Percentiles rank a stretch among this genome's conserved stretches.
These are phyloP conservation scores for Microdochium bolleyi DNA, from an alignment of 2,329 filamentous ascomycete species.

Conservation along the genomic window DNA sequence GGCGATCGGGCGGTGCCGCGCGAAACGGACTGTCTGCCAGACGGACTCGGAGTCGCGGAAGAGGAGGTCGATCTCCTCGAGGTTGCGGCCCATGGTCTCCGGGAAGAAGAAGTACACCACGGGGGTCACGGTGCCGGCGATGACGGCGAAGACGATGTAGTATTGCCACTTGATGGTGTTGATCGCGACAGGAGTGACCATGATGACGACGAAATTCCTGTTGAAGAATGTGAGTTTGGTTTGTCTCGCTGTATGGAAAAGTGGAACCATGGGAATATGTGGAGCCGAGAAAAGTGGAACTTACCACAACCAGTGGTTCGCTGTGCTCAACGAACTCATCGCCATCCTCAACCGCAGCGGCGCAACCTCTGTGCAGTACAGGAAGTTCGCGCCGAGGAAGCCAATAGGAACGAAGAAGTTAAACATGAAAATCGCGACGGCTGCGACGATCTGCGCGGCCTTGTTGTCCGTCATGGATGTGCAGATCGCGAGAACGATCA, in stretches of 20 bases:
- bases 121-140: conserved; percentile 34
- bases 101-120: conserved; percentile 36
- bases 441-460: conserved; percentile 41
- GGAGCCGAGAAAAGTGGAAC: conserved; percentile 1
- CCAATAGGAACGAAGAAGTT: conserved; percentile 53
- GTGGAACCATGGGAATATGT: too few species aligned
- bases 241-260: too few species aligned
- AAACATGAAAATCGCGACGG: conserved; percentile 50
- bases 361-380: conserved; percentile 51
- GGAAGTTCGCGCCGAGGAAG: conserved; percentile 50
- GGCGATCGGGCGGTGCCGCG: conserved; percentile 22
- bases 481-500: conserved; percentile 43
- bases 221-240: conserved; percentile 1
- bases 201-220: conserved; percentile 33
- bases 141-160: conserved; percentile 40
- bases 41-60: conserved; percentile 30
- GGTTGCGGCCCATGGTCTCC: conserved; percentile 40
- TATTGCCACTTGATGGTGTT: conserved; percentile 41
- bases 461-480: conserved; percentile 38
- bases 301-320: conserved; percentile 42
- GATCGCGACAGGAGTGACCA: conserved; percentile 37
- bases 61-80: conserved; percentile 36
- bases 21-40: conserved; percentile 26
- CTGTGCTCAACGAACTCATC: conserved; percentile 48
- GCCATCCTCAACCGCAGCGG: conserved; percentile 41